Evolutionary conservation across 441 rosid species (phyloP).

Genomic region (Adansonia rubrostipa): DNA sequence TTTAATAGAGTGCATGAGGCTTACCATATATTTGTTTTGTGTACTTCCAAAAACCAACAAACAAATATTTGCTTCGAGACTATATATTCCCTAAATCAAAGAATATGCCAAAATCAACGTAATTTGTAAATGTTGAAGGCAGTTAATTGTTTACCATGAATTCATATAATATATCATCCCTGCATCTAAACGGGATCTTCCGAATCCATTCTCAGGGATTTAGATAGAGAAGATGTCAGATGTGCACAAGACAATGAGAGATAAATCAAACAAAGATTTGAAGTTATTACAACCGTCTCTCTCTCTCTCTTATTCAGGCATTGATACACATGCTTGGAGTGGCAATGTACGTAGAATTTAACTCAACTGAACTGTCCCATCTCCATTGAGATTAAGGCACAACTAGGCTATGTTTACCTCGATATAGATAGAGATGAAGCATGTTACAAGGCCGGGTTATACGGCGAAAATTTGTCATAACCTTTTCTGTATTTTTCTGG

Average conservation of each 20-base stretch:
- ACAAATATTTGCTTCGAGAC: too few species aligned
- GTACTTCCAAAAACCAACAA: background rate
- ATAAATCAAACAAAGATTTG: conserved; percentile 38
- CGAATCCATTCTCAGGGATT: conserved; percentile 13
- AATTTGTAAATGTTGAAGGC: background rate
- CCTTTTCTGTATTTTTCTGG: conserved; percentile 31
- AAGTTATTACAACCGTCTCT: background rate
- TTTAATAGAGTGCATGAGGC: background rate
- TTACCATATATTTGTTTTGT: background rate
- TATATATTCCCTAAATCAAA: too few species aligned
- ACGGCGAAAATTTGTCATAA: conserved; percentile 34
- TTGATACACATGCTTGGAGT: background rate
- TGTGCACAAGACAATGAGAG: conserved; percentile 7
- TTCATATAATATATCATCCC: background rate
- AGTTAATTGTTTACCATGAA: background rate
- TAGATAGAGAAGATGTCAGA: conserved; percentile 14
- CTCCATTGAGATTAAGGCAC: background rate
- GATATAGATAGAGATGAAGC: conserved; percentile 18
- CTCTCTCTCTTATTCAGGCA: background rate
- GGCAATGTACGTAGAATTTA: background rate
- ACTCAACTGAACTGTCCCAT: background rate
- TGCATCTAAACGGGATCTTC: conserved; percentile 19
- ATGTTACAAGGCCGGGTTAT: conserved; percentile 41
- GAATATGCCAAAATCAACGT: background rate
- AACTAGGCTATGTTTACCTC: background rate